Evolutionary conservation across 495 filamentous ascomycete species (phyloP), one percentile per base, ranked within the genome.

Genomic region (Endocarpon pusillum): DNA sequence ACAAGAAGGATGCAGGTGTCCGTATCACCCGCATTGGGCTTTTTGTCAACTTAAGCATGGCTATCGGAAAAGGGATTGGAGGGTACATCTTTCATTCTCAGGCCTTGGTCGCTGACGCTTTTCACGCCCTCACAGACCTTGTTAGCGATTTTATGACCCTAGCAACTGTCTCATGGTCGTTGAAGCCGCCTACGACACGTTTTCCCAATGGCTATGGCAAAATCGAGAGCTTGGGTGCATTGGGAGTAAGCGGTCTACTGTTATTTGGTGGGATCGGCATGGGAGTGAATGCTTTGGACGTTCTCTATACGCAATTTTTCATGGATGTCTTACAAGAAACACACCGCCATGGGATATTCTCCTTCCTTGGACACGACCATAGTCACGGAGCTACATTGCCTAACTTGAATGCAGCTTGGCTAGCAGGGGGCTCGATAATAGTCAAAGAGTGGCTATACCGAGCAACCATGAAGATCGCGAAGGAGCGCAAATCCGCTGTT

Each of bases 401-500:
- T 0, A 87, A 76, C 47, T 66, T 96, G 37, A 80, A 94, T 47
- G 89, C 89, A 6, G 87, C 83, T 12, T 97, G 89, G 89, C 55
- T 97, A 16, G 89, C 89, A n/a, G 81, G 69, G 11, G 85, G 81
- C 3, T 89, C 82, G 1, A 91, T 97, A 33, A 54, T 81, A 2
- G 59, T 93, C 35, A 97, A 97, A 59, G 89, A 97, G 52, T 97
- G 86, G 80, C 59, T 97, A 19, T 97, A 96, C 49, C 77, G 79
- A 63, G 81, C 85, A 93, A 85, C 86, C 20, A 91, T 96, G 75
- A 94, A 93, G 66, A 71, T 96, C 36, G 87, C 89, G n/a, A 72
- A 73, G 42, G 81, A 92, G 47, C 76, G 84, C 46, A 92, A 94
- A 50, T 93, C 84, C 2, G 87, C 84, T 11, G 85, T 97, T 34